These are phyloP conservation scores for Alternaria novae-zelandiae DNA, from an alignment of 2,329 filamentous ascomycete species.

Conservation along the genomic window DNA sequence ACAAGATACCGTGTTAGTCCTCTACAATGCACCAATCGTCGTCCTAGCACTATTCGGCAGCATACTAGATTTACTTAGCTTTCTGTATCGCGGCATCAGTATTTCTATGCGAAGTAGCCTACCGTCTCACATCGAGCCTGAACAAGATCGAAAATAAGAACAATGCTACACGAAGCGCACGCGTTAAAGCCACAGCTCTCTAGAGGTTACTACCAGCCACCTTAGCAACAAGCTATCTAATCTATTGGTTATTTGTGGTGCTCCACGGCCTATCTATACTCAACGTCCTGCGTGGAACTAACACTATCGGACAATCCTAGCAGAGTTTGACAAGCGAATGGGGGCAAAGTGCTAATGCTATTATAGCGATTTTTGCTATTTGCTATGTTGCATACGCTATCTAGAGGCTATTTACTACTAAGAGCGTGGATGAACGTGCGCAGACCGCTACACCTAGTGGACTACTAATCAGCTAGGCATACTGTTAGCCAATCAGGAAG, in stretches of 20 bases:
- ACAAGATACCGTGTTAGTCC: rapidly evolving
- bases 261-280: not conserved
- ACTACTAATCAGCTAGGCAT: not conserved
- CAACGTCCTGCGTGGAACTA: not conserved
- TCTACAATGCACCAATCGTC: rapidly evolving
- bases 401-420: not conserved
- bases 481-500: no score
- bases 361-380: not conserved
- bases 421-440: rapidly evolving
- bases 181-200: not conserved
- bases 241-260: not conserved
- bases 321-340: rapidly evolving
- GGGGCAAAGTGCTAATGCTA: not conserved
- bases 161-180: not conserved
- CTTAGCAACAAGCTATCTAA: not conserved
- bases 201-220: not conserved
- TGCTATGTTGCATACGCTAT: not conserved
- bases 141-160: not conserved
- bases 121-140: not conserved
- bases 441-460: not conserved
- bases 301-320: not conserved
- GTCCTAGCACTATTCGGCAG: not conserved
- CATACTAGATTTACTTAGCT: not conserved
- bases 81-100: not conserved
- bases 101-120: not conserved